Conservation (phyloP, 139 green algal genomes). For the Chlorella vulgaris region DNA sequence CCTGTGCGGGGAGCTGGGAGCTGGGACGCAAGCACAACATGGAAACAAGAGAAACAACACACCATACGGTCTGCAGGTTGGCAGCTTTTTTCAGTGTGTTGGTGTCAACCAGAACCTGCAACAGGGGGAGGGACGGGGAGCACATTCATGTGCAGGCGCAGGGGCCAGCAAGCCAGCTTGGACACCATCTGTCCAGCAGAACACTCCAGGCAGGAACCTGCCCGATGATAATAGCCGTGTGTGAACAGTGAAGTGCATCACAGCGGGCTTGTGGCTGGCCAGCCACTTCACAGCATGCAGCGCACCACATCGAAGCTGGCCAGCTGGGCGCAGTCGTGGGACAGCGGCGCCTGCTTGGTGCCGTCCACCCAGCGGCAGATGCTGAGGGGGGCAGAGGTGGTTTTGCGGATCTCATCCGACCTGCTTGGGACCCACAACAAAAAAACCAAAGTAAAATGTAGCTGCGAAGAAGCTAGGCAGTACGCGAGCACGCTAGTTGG, state of each 20-base stretch:
- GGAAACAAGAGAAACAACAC: neutral
- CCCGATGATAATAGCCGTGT: no score
- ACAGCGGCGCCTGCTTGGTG: neutral
- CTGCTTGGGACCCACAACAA: neutral
- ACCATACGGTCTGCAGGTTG: slow-evolving; percentile 14
- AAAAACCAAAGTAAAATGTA: neutral
- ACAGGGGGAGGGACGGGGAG: neutral
- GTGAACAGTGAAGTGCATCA: no score
- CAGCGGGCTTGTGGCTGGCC: neutral
- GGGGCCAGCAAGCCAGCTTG: no score
- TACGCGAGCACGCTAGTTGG: no score
- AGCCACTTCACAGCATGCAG: neutral
- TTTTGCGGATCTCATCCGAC: slow-evolving; percentile 15
- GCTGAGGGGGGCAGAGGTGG: neutral
- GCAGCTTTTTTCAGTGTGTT: slow-evolving; percentile 2
- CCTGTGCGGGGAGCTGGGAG: no score
- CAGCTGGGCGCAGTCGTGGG: neutral
- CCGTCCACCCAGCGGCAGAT: neutral
- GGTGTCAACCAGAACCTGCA: neutral
- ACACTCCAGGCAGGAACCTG: no score
- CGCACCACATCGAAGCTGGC: slow-evolving; percentile 8
- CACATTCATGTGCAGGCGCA: no score
- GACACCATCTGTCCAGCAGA: no score
- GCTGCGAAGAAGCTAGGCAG: no score
- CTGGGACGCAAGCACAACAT: neutral